Base-by-base conservation (phyloP, 225 moss, liverwort and hornwort genomes). In the Pseudisothecium myosuroides region DNA sequence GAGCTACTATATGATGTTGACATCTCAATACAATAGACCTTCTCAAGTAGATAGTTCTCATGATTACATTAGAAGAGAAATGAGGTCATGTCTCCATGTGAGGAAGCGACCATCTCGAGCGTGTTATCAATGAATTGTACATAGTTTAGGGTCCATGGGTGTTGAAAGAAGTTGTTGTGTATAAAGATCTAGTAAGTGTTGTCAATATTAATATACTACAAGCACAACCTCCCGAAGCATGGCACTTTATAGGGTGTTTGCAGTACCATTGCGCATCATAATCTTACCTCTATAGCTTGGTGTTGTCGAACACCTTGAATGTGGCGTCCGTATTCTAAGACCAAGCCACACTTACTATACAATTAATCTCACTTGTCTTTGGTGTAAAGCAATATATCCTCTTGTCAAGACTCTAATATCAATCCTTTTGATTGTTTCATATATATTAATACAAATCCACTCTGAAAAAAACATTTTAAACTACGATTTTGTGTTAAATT, bases 71-170 rank as follows among this genome's bases (percentile, higher is more conserved):
- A n/a, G n/a, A n/a, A n/a, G n/a, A n/a, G n/a, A n/a, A n/a, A n/a
- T n/a, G n/a, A n/a, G n/a, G n/a, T n/a, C n/a, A n/a, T n/a, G n/a
- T n/a, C 37, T 68, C 7, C 1, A n/a, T 21, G 7, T n/a, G 22
- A 22, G 2, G n/a, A n/a, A 2, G 12, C 67, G n/a, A 68, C 0
- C 0, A 0, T n/a, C 20, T 68, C 21, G 20, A 37, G 11, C 10
- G 6, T 1, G 4, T 3, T 1, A 37, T 67, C 7, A 68, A 68
- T 0, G 7, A n/a, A 4, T 22, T 2, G 5, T n/a, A 21, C 12
- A 11, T 66, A 2, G 18, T 66, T 11, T 37, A 37, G 3, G 19
- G 5, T 36, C 10, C 10, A 66, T 7, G 62, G 15, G 31, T 29
- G 62, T 62, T 6, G 2, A 66, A 66, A 66, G 6, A 19, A 66